Evolutionary conservation across 768 basidiomycete genomes (phyloP).

Genomic region (Tulasnella sp.): DNA sequence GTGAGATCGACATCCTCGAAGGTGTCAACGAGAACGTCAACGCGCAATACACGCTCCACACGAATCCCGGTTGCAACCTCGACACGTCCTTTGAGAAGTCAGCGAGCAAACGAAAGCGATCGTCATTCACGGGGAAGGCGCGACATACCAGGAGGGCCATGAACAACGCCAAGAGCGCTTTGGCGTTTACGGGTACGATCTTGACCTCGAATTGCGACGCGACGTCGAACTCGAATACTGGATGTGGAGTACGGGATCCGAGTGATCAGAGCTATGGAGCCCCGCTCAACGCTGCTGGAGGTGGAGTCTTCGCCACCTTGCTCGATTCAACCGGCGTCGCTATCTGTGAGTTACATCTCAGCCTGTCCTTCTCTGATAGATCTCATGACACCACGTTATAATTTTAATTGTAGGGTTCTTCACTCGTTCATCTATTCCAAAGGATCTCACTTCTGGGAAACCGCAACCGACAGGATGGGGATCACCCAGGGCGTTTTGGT

Average conservation of each 20-base stretch:
- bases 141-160: conserved; percentile 3
- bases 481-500: conserved; percentile 32
- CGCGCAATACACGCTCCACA: conserved; percentile 38
- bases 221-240: conserved; percentile 28
- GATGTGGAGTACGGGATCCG: conserved; percentile 34
- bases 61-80: conserved; percentile 31
- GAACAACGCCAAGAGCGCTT: not conserved
- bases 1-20: conserved; percentile 24
- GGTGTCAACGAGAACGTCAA: conserved; percentile 22
- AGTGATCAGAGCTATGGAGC: conserved; percentile 32
- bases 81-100: conserved; percentile 21
- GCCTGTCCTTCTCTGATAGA: not conserved
- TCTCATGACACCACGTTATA: no score
- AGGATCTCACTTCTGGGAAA: conserved; percentile 20
- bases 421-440: conserved; percentile 26
- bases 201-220: conserved; percentile 28
- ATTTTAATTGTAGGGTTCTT: conserved; percentile 25
- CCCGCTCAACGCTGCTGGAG: conserved; percentile 34
- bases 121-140: not conserved
- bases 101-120: not conserved
- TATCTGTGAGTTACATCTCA: conserved; percentile 31
- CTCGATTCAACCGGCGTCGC: conserved; percentile 33
- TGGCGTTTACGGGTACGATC: conserved; percentile 25
- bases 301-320: conserved; percentile 38
- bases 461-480: conserved; percentile 38